phyloP scores from a whole-genome alignment of 306 rosid genomes.

The Ziziphus jujuba region DNA sequence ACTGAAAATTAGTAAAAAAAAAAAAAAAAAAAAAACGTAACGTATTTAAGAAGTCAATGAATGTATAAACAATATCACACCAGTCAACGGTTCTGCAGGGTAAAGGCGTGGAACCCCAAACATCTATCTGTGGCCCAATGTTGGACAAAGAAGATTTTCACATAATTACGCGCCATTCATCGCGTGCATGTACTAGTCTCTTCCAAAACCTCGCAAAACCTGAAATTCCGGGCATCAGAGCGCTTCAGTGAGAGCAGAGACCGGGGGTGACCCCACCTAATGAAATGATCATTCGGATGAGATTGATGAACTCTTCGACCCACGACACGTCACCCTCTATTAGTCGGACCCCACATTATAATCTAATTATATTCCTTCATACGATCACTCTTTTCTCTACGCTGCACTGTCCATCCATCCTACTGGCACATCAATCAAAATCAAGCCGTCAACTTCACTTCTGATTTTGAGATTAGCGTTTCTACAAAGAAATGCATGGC shows the following conservation, averaged over 20 bases:
- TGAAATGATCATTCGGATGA: background rate
- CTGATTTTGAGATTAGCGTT: background rate
- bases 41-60: too few species aligned
- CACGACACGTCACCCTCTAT: background rate
- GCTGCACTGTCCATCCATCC: background rate
- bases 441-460: background rate
- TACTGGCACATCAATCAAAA: slow-evolving; percentile 11
- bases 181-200: background rate
- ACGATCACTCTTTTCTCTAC: background rate
- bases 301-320: slow-evolving; percentile 9
- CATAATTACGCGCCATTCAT: background rate
- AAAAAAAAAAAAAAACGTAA: too few species aligned
- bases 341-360: background rate
- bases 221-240: background rate
- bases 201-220: background rate
- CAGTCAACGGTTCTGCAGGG: background rate
- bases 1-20: too few species aligned
- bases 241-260: too few species aligned
- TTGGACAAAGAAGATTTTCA: background rate
- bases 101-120: background rate
- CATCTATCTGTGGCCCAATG: background rate
- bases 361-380: background rate
- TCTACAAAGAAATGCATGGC: too few species aligned
- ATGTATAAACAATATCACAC: too few species aligned
- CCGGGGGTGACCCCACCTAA: slow-evolving; percentile 3